These are phyloP conservation scores for Cucurbita ficifolia DNA, from an alignment of 306 rosid species.

Conservation along the genomic window DNA sequence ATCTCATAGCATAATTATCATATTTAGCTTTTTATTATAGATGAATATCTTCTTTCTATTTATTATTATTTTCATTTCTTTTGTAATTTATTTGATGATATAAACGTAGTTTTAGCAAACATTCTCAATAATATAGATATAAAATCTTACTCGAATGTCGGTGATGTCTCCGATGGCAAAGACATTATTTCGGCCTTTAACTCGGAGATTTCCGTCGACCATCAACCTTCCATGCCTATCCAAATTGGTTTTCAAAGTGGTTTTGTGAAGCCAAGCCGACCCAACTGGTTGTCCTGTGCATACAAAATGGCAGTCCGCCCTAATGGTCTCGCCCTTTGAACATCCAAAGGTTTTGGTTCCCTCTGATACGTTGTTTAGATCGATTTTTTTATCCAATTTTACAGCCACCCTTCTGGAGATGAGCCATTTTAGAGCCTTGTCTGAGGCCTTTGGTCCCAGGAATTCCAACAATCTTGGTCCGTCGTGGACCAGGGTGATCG, in stretches of 20 bases:
- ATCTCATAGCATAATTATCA: too few species aligned
- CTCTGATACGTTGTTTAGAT: slow-evolving; percentile 13
- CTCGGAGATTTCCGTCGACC: slow-evolving; percentile 53
- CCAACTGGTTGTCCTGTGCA: slow-evolving; percentile 39
- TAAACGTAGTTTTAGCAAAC: too few species aligned
- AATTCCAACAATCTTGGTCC: slow-evolving; percentile 68
- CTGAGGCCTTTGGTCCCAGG: slow-evolving; percentile 52
- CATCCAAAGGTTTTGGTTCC: slow-evolving; percentile 30
- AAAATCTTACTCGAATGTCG: slow-evolving; percentile 28
- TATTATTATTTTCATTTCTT: too few species aligned
- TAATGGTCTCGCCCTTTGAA: slow-evolving; percentile 40
- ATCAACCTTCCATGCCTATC: slow-evolving; percentile 41
- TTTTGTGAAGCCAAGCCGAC: slow-evolving; percentile 59
- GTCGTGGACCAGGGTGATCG: slow-evolving; percentile 44
- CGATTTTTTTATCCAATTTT: slow-evolving; percentile 36
- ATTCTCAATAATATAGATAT: too few species aligned
- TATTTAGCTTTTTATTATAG: too few species aligned
- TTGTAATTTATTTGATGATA: too few species aligned
- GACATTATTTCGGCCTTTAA: slow-evolving; percentile 35
- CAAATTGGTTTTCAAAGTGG: slow-evolving; percentile 24
- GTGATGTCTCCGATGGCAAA: slow-evolving; percentile 79
- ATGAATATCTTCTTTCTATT: too few species aligned
- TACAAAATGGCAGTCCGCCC: slow-evolving; percentile 51
- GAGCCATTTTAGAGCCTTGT: slow-evolving; percentile 44
- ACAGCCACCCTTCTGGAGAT: slow-evolving; percentile 45